Evolutionary conservation across 2,329 filamentous ascomycete species (phyloP).

Genomic region (Talaromyces rugulosus): DNA sequence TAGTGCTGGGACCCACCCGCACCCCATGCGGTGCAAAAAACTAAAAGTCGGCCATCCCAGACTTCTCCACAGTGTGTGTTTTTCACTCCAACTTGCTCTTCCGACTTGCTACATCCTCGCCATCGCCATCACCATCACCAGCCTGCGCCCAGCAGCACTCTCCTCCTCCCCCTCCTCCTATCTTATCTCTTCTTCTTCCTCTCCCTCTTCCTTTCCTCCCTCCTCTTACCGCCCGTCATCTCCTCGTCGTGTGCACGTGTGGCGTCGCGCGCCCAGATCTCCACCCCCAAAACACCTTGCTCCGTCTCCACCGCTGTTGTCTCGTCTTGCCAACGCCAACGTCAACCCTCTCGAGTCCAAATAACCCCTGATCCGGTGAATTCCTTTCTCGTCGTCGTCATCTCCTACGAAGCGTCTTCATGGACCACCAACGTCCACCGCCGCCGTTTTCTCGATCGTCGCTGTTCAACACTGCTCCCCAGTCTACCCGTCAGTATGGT

Average conservation of each 20-base stretch:
- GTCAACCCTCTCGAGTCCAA: neutral
- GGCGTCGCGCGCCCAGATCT: slow-evolving; percentile 8
- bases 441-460: slow-evolving; percentile 28
- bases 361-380: neutral
- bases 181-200: neutral
- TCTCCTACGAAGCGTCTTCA: neutral
- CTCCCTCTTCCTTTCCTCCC: neutral
- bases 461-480: slow-evolving; percentile 25
- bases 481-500: slow-evolving; percentile 22
- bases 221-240: neutral
- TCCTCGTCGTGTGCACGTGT: neutral
- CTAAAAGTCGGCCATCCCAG: slow-evolving; percentile 5
- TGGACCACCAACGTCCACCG: slow-evolving; percentile 15
- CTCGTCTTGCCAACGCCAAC: neutral
- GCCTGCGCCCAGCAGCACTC: slow-evolving; percentile 14
- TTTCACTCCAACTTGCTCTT: neutral
- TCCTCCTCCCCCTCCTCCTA: neutral
- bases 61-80: slow-evolving; percentile 6
- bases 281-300: neutral
- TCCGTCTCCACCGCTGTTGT: slow-evolving; percentile 1
- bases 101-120: neutral
- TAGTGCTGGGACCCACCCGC: neutral
- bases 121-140: slow-evolving; percentile 1
- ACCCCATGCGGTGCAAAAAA: slow-evolving; percentile 7
- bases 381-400: neutral